A percentile compares a stretch with the other conserved stretches of the same genome.
Evolutionary conservation across 169 alveolate genomes (phyloP).

Genomic region (Ichthyophthirius multifiliis): DNA sequence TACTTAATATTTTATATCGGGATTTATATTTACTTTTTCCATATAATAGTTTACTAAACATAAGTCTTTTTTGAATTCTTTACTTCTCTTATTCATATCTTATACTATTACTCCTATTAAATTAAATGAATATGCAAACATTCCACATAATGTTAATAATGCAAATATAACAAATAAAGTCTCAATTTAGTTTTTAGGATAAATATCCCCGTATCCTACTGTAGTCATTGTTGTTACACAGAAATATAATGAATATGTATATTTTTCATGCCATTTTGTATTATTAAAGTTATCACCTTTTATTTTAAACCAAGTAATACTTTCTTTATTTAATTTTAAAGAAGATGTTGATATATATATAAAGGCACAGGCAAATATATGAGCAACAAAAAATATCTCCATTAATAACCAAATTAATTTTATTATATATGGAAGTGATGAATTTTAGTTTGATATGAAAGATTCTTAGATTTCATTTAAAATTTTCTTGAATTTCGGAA

Average conservation of each 20-base stretch:
- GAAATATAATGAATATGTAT: conserved; percentile 55
- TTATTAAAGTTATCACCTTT: background rate
- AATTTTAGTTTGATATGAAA: background rate
- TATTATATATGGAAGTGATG: background rate
- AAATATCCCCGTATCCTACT: conserved; percentile 70
- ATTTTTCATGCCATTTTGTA: conserved; percentile 4
- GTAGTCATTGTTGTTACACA: conserved; percentile 61
- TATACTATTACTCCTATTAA: background rate
- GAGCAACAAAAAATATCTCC: background rate
- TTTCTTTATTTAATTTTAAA: background rate
- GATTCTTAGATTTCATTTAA: background rate
- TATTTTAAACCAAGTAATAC: background rate
- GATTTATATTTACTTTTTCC: background rate
- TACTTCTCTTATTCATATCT: background rate
- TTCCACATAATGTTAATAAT: conserved; percentile 23
- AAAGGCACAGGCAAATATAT: background rate
- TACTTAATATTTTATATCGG: background rate
- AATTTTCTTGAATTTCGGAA: background rate
- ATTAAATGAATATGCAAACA: background rate
- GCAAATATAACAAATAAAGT: conserved; percentile 4
- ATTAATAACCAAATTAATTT: background rate
- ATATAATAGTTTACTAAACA: background rate
- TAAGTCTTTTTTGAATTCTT: background rate
- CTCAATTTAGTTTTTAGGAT: conserved; percentile 59
- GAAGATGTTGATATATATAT: background rate